A percentile compares a stretch with the other conserved stretches of the same genome.
phyloP scores from a whole-genome alignment of 208 protist species.

The Acanthamoeba castellanii region DNA sequence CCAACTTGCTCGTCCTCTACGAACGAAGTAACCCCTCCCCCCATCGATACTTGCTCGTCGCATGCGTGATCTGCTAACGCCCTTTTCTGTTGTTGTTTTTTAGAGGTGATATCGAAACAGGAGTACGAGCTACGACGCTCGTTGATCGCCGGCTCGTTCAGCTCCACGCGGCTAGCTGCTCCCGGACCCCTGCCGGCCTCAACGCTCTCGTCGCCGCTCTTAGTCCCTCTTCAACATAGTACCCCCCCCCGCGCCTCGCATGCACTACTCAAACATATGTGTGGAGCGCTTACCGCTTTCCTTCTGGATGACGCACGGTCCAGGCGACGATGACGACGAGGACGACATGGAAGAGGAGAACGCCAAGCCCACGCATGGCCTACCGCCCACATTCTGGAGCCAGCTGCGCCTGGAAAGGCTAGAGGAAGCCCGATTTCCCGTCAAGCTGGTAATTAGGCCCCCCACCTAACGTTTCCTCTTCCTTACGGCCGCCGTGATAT shows the following conservation, averaged over 20 bases:
- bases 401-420: conserved; percentile 35
- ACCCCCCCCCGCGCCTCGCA: neutral
- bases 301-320: neutral
- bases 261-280: neutral
- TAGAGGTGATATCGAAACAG: conserved; percentile 41
- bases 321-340: neutral
- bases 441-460: neutral
- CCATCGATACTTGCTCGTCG: neutral
- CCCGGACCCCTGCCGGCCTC: conserved; percentile 37
- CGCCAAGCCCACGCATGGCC: neutral
- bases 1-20: conserved; percentile 44
- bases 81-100: neutral
- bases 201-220: conserved; percentile 8
- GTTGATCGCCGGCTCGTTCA: conserved; percentile 8
- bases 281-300: neutral
- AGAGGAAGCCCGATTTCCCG: neutral
- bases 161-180: neutral
- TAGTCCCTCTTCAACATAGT: neutral
- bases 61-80: too few species aligned
- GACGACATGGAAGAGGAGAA: neutral
- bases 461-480: neutral
- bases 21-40: conserved; percentile 11
- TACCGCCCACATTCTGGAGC: conserved; percentile 55
- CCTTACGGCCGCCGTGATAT: neutral
- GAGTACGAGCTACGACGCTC: conserved; percentile 54